A percentile compares a stretch with the other conserved stretches of the same genome.
These are phyloP conservation scores for Pestalotiopsis fici DNA, from an alignment of 2,329 filamentous ascomycete species.

Conservation along the genomic window DNA sequence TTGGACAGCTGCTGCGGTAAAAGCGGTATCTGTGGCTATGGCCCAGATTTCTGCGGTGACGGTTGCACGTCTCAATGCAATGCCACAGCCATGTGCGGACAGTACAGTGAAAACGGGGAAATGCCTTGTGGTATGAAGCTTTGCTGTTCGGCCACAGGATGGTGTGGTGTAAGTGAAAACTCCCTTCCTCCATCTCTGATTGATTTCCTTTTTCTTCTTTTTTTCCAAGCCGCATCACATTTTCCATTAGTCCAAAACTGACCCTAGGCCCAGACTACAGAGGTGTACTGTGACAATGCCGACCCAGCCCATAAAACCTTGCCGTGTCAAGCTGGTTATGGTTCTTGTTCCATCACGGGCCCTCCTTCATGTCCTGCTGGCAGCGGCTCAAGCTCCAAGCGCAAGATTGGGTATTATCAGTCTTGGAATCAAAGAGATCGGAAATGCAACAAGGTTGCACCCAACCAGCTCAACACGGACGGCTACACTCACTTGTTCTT, in stretches of 20 bases:
- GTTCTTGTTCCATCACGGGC: not conserved
- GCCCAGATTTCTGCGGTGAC: not conserved
- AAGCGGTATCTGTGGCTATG: not conserved
- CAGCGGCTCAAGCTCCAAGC: slow-evolving; percentile 3
- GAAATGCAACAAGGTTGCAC: slow-evolving; percentile 12
- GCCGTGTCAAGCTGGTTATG: not conserved
- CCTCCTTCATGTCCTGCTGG: slow-evolving; percentile 6
- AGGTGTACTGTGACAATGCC: slow-evolving; percentile 1
- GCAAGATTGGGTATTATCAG: slow-evolving; percentile 17
- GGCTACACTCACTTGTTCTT: slow-evolving; percentile 15
- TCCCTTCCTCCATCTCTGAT: not conserved
- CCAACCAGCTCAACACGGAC: slow-evolving; percentile 11
- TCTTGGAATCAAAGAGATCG: slow-evolving; percentile 7
- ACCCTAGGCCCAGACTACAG: not conserved
- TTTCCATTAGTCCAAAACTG: too few species aligned
- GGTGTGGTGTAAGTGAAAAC: not conserved
- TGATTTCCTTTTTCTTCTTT: not conserved
- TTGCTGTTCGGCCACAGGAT: not conserved
- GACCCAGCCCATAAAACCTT: not conserved
- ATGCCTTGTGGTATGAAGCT: slow-evolving; percentile 3
- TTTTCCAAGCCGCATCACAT: too few species aligned
- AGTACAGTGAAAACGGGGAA: not conserved
- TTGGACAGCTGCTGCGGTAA: not conserved
- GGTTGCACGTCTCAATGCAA: not conserved
- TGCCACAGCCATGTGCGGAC: slow-evolving; percentile 4